Base-by-base conservation (phyloP, 1,284 basidiomycete genomes). In the Ganoderma resinaceum region DNA sequence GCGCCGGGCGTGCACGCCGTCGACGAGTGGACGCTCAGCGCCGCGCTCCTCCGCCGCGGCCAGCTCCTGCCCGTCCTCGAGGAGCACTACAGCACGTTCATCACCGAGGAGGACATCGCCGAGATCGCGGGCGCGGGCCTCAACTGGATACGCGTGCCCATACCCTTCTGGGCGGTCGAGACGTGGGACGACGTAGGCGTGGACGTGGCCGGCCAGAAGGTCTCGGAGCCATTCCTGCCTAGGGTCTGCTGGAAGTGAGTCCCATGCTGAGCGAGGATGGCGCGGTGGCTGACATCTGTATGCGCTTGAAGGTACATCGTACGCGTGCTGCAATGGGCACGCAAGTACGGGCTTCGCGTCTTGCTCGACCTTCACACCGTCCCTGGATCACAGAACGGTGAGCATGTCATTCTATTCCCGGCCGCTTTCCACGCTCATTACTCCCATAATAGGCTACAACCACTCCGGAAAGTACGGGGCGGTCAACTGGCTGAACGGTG, bases 291-390 rank as follows among this genome's bases (percentile, higher is more conserved):
- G 12, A 42, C 58, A 58, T 52, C 60, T 55, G 8, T 16, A 6
- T 42, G 23, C 16, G 37, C 20, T 0, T 29, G 11, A 81, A 90
- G 89, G 69, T 96, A 91, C 80, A 91, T 95, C 71, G 82, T 95
- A 59, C 91, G 91, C 67, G 83, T 91, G 6, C 77, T 96, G 61
- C 83, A 85, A 23, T 97, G 95, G 95, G 91, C 91, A 46, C 86
- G 95, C 71, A 97, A 97, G 81, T 97, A 98, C 78, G 95, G 96
- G 12, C 73, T 97, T 8, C 86, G 96, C 33, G 87, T 97, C 70
- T 91, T 95, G 73, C 81, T 97, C 60, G 96, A 97, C 80, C 78
- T 96, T 61, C 95, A 96, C 79, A 90, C 93, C 3, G 83, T 91
- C 20, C 95, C 95, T 3, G 89, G 92, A n/a, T 90, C 88, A 58